Conservation (phyloP, 371 early-diverging fungal species). For the Zychaea mexicana region DNA sequence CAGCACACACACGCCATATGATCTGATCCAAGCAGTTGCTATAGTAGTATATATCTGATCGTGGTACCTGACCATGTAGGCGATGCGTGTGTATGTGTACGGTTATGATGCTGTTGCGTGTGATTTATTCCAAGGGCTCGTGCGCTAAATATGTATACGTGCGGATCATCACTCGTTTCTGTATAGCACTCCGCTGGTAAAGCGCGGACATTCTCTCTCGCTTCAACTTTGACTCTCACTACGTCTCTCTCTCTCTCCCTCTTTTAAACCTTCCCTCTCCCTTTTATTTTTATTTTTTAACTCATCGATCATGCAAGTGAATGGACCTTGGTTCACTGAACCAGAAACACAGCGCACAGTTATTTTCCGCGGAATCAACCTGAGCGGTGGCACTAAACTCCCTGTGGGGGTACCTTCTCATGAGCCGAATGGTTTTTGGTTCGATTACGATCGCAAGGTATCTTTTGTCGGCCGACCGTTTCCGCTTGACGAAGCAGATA, state of each 20-base stretch:
- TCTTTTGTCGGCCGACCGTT: slow-evolving; percentile 80
- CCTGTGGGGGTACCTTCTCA: slow-evolving; percentile 56
- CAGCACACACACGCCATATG: no score
- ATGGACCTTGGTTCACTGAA: slow-evolving; percentile 68
- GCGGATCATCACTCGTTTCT: no score
- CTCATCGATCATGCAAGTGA: slow-evolving; percentile 37
- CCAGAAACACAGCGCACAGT: slow-evolving; percentile 51
- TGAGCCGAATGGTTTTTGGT: slow-evolving; percentile 52
- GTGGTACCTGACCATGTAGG: no score
- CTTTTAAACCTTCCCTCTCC: slow-evolving; percentile 2
- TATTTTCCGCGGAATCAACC: slow-evolving; percentile 68
- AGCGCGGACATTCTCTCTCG: no score
- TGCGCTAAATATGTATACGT: no score
- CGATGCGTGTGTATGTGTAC: no score
- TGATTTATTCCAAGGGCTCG: background rate
- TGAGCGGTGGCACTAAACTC: slow-evolving; percentile 65
- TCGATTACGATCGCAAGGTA: slow-evolving; percentile 56
- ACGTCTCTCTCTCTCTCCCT: background rate
- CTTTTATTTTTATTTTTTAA: slow-evolving; percentile 1
- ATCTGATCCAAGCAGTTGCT: no score
- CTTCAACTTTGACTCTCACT: background rate
- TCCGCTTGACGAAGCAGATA: slow-evolving; percentile 81
- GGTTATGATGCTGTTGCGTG: no score
- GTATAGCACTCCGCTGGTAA: background rate
- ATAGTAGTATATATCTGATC: no score